These are phyloP conservation scores for Leersia perrieri DNA, from an alignment of 176 grass and related monocot species.

Conservation along the genomic window DNA sequence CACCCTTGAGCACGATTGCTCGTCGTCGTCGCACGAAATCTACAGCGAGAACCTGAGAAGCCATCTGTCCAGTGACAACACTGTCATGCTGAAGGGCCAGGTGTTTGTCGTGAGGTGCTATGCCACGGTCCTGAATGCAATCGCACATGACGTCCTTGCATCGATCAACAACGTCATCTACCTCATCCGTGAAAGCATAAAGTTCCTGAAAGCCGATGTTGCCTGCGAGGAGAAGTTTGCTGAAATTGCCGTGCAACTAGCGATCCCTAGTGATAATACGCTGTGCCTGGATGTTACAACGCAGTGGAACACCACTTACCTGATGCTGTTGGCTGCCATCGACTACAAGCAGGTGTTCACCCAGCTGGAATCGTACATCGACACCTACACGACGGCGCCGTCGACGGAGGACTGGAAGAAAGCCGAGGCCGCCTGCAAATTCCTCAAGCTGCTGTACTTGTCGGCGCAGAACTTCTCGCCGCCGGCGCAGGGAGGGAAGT, in stretches of 20 bases:
- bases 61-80: slow-evolving; percentile 41
- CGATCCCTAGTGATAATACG: slow-evolving; percentile 39
- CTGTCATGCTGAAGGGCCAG: slow-evolving; percentile 33
- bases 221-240: slow-evolving; percentile 42
- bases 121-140: slow-evolving; percentile 47
- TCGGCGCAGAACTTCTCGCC: slow-evolving; percentile 34
- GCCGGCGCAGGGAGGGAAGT: slow-evolving; percentile 1
- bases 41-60: slow-evolving; percentile 49
- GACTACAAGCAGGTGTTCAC: slow-evolving; percentile 55
- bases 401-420: slow-evolving; percentile 56
- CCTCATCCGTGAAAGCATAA: slow-evolving; percentile 58
- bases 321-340: slow-evolving; percentile 53
- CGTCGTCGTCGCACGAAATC: slow-evolving; percentile 51
- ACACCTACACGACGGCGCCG: slow-evolving; percentile 46
- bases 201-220: slow-evolving; percentile 49
- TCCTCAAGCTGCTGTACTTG: slow-evolving; percentile 47
- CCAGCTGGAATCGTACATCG: slow-evolving; percentile 40
- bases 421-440: slow-evolving; percentile 36
- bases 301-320: slow-evolving; percentile 58
- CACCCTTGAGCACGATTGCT: slow-evolving; percentile 44
- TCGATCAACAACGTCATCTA: slow-evolving; percentile 47
- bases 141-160: slow-evolving; percentile 47
- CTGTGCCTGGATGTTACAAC: slow-evolving; percentile 50
- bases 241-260: slow-evolving; percentile 29
- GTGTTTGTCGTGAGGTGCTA: slow-evolving; percentile 51